Conservation (phyloP, 805 yeast genomes). For the Candida stauntonica region DNA sequence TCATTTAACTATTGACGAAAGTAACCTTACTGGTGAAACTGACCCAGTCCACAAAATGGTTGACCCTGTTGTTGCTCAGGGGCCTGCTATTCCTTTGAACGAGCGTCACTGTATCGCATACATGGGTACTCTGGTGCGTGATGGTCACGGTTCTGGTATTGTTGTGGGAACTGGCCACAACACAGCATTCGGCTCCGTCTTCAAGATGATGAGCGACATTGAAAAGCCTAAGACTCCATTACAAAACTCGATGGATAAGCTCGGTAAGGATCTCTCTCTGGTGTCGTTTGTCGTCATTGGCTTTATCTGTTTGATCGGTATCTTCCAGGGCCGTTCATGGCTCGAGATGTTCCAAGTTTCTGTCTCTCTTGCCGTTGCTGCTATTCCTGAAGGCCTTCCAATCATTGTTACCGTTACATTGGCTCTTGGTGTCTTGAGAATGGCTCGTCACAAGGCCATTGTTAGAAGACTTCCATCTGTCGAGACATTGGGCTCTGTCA, state of each 20-base stretch:
- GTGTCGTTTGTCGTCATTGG: slow-evolving; percentile 87
- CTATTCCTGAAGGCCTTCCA: slow-evolving; percentile 98
- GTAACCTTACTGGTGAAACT: slow-evolving; percentile 93
- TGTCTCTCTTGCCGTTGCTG: slow-evolving; percentile 97
- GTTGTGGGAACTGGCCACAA: slow-evolving; percentile 86
- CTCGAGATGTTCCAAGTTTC: slow-evolving; percentile 97
- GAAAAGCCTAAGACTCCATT: slow-evolving; percentile 98
- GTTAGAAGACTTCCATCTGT: slow-evolving; percentile 93
- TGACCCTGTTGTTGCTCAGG: slow-evolving; percentile 37
- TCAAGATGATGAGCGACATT: slow-evolving; percentile 90
- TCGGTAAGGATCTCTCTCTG: slow-evolving; percentile 85
- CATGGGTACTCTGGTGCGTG: slow-evolving; percentile 97
- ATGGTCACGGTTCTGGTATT: slow-evolving; percentile 91
- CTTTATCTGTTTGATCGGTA: slow-evolving; percentile 84
- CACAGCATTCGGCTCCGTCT: slow-evolving; percentile 93
- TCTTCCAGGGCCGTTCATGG: slow-evolving; percentile 91
- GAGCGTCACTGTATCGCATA: slow-evolving; percentile 79
- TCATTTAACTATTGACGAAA: slow-evolving; percentile 84
- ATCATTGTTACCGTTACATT: slow-evolving; percentile 96
- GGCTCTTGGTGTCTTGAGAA: slow-evolving; percentile 92
- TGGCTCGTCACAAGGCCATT: slow-evolving; percentile 93
- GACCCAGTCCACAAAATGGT: slow-evolving; percentile 71
- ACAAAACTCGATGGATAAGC: slow-evolving; percentile 90
- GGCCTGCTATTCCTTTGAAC: slow-evolving; percentile 47
- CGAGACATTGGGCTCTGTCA: slow-evolving; percentile 91